Evolutionary conservation across 768 basidiomycete species (phyloP).

Genomic region (Mycena capillaripes): DNA sequence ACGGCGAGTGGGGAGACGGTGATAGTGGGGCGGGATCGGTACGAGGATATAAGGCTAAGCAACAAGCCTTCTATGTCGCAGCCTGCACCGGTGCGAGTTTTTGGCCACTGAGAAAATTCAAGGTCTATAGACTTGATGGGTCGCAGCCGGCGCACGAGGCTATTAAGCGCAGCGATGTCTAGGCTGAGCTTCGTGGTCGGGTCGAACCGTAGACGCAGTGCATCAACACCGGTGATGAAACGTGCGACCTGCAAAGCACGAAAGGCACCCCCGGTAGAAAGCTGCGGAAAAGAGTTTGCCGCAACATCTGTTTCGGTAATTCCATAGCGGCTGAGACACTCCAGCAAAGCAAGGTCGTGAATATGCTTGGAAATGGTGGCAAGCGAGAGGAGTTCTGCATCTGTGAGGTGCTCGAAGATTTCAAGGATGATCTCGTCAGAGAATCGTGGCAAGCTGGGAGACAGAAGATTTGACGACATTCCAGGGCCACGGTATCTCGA

Average conservation of each 20-base stretch:
- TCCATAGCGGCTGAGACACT: background rate
- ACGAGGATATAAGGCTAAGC: background rate
- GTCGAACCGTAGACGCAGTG: conserved; percentile 10
- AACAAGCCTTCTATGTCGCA: conserved; percentile 2
- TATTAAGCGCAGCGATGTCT: background rate
- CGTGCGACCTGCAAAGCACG: conserved; percentile 13
- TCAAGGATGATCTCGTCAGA: background rate
- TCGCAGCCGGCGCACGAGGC: background rate
- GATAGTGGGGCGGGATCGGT: conserved; percentile 3
- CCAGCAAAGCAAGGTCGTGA: background rate
- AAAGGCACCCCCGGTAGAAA: conserved; percentile 18
- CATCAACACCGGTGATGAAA: conserved; percentile 6
- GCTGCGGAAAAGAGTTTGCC: background rate
- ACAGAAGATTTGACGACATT: no score
- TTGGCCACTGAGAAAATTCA: background rate
- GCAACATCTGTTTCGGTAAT: background rate
- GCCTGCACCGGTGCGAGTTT: background rate
- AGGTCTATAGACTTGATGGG: conserved; percentile 18
- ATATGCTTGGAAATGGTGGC: background rate
- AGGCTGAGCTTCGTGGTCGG: background rate
- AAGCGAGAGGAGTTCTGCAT: background rate
- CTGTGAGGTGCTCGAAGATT: no score
- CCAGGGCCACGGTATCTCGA: no score
- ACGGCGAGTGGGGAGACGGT: conserved; percentile 5
- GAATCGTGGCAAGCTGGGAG: background rate